A percentile compares a stretch with the other conserved stretches of the same genome.
phyloP scores from a whole-genome alignment of 331 rosid species.

The Quercus tomentella region DNA sequence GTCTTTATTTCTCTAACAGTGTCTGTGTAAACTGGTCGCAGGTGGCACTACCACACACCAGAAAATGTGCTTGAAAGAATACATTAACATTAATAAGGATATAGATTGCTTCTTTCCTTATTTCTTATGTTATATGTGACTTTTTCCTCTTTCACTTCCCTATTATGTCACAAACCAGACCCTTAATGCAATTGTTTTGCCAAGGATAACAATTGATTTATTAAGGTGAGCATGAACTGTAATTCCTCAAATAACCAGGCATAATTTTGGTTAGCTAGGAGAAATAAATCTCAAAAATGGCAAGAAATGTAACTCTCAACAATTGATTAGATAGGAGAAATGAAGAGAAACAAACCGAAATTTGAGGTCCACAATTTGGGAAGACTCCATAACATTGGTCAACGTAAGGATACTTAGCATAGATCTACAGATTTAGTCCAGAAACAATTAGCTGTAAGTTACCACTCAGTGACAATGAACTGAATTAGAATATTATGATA shows the following conservation, averaged over 20 bases:
- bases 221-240: not conserved
- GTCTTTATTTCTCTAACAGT: not conserved
- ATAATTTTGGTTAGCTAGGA: conserved; percentile 3
- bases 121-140: not conserved
- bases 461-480: not conserved
- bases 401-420: conserved; percentile 62
- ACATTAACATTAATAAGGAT: not conserved
- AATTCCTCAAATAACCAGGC: conserved; percentile 1
- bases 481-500: not conserved
- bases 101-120: not conserved
- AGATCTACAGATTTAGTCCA: conserved; percentile 40
- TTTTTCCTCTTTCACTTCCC: not conserved
- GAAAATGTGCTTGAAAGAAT: not conserved
- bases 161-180: not conserved
- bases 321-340: conserved; percentile 13
- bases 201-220: not conserved
- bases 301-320: not conserved
- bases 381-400: conserved; percentile 80
- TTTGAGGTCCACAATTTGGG: conserved; percentile 76
- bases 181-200: not conserved
- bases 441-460: conserved; percentile 13
- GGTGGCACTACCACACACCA: not conserved
- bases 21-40: not conserved
- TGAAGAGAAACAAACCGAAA: conserved; percentile 52
- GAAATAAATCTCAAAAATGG: not conserved